phyloP scores from a whole-genome alignment of 208 protist genomes.

The Balamuthia mandrillaris region DNA sequence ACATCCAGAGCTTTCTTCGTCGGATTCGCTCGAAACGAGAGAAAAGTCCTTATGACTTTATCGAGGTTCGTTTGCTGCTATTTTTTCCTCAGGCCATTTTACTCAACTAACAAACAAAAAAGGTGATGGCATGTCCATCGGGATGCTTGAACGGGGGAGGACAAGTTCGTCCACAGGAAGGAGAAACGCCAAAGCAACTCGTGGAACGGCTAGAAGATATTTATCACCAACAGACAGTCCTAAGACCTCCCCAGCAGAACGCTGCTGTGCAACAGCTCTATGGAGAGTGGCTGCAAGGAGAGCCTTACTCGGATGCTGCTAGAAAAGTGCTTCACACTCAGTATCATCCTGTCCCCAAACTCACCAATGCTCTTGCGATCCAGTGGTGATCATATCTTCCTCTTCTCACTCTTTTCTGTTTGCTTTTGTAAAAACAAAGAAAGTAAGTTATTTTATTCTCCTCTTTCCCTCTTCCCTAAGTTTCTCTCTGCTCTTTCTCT shows the following conservation, averaged over 20 bases:
- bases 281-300: neutral
- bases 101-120: neutral
- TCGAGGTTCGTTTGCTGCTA: neutral
- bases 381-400: neutral
- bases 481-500: no score
- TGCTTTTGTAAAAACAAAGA: no score
- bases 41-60: conserved; percentile 6
- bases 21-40: conserved; percentile 80
- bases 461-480: no score
- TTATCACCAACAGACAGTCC: neutral
- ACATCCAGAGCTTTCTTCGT: conserved; percentile 95
- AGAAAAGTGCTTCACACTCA: conserved; percentile 23
- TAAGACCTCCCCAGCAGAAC: neutral
- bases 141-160: conserved; percentile 30
- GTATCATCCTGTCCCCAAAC: conserved; percentile 1
- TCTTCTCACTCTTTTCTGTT: no score
- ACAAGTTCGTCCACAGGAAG: neutral
- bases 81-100: neutral
- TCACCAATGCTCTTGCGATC: conserved; percentile 26
- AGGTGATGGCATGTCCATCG: conserved; percentile 36
- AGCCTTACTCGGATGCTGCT: neutral
- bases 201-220: neutral
- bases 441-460: no score
- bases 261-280: conserved; percentile 5
- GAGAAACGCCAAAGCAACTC: conserved; percentile 2